A percentile compares a stretch with the other conserved stretches of the same genome.
phyloP scores from a whole-genome alignment of 2,329 filamentous ascomycete genomes.

The Acephala macrosclerotiorum region DNA sequence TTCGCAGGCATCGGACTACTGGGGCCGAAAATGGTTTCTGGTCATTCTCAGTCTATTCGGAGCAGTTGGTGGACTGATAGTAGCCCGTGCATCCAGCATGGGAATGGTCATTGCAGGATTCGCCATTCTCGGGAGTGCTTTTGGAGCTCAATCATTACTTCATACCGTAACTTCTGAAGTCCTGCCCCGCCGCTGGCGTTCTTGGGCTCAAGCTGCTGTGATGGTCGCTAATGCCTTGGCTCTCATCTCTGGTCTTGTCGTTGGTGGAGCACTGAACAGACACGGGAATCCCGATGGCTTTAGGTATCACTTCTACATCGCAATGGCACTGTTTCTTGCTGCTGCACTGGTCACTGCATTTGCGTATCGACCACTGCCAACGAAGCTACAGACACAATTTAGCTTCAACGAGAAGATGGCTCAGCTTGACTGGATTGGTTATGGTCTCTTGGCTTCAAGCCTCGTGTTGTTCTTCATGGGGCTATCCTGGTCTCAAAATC shows the following conservation, averaged over 20 bases:
- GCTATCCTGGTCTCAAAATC: slow-evolving; percentile 49
- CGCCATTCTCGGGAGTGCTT: slow-evolving; percentile 46
- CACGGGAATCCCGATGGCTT: slow-evolving; percentile 44
- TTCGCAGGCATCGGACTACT: slow-evolving; percentile 51
- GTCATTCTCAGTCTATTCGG: slow-evolving; percentile 46
- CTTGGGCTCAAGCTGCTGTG: slow-evolving; percentile 45
- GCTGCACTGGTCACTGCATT: slow-evolving; percentile 41
- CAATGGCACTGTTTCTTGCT: slow-evolving; percentile 41
- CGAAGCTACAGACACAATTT: slow-evolving; percentile 38
- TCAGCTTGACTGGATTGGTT: slow-evolving; percentile 50
- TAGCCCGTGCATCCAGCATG: slow-evolving; percentile 46
- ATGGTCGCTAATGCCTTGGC: slow-evolving; percentile 37
- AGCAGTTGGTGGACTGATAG: slow-evolving; percentile 46
- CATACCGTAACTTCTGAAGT: slow-evolving; percentile 50
- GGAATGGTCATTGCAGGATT: slow-evolving; percentile 49
- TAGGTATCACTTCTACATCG: slow-evolving; percentile 48
- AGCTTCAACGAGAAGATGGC: slow-evolving; percentile 44
- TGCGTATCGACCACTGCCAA: slow-evolving; percentile 45
- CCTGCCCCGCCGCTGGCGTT: slow-evolving; percentile 47
- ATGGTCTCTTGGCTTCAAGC: slow-evolving; percentile 45
- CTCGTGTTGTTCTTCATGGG: slow-evolving; percentile 49
- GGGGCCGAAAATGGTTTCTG: slow-evolving; percentile 51
- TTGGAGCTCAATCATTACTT: slow-evolving; percentile 48
- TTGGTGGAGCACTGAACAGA: slow-evolving; percentile 47
- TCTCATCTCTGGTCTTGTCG: slow-evolving; percentile 44